A percentile compares a stretch with the other conserved stretches of the same genome.
phyloP scores from a whole-genome alignment of 345 rosid species.

The Citrus glauca region DNA sequence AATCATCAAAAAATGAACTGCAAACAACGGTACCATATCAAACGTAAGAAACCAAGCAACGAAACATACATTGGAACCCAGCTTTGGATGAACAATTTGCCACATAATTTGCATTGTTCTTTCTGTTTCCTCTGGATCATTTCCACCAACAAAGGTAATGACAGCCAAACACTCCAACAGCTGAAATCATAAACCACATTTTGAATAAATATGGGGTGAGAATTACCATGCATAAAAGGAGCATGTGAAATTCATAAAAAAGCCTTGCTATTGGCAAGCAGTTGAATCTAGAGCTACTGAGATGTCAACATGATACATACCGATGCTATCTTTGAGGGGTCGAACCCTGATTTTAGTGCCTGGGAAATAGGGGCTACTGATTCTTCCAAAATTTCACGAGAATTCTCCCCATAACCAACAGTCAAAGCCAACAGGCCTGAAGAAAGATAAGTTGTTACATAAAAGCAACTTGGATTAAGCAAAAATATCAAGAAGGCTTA shows the following conservation, averaged over 20 bases:
- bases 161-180: conserved; percentile 81
- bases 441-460: conserved; percentile 9
- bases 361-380: conserved; percentile 58
- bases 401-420: conserved; percentile 61
- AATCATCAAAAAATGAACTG: background rate
- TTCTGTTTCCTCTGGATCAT: conserved; percentile 68
- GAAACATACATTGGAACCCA: conserved; percentile 71
- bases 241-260: background rate
- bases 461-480: background rate
- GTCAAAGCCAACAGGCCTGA: conserved; percentile 84
- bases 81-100: conserved; percentile 86
- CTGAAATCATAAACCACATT: conserved; percentile 28
- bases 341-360: conserved; percentile 64
- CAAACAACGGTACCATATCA: background rate
- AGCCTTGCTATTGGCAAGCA: background rate
- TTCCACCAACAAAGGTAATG: conserved; percentile 74
- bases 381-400: conserved; percentile 63
- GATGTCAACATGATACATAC: conserved; percentile 27
- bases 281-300: background rate
- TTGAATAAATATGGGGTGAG: background rate
- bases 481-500: background rate
- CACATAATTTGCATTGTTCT: conserved; percentile 81
- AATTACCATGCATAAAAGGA: background rate
- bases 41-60: background rate
- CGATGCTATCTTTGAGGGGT: conserved; percentile 44